A percentile compares a stretch with the other conserved stretches of the same genome.
Evolutionary conservation across 2,329 filamentous ascomycete species (phyloP).

Genomic region (Colletotrichum echinochloae): DNA sequence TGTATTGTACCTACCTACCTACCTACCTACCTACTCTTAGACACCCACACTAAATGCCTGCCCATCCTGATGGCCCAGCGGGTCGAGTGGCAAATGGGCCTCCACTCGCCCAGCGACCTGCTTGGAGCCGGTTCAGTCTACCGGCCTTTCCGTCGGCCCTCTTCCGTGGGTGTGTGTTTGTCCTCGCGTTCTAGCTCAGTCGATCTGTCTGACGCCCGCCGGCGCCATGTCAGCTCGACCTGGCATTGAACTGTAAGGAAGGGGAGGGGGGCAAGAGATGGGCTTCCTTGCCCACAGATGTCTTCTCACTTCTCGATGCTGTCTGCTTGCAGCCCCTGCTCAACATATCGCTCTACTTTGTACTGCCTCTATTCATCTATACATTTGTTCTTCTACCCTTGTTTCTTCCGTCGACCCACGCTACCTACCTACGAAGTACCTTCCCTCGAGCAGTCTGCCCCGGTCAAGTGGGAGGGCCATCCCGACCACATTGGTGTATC

Average conservation of each 20-base stretch:
- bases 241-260: not conserved
- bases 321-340: not conserved
- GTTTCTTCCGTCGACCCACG: not conserved
- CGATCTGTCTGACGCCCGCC: not conserved
- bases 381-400: not conserved
- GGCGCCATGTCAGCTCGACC: not conserved
- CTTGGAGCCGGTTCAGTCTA: not conserved
- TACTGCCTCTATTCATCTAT: not conserved
- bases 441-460: constrained; percentile 17
- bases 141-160: not conserved
- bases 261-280: not conserved
- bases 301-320: not conserved
- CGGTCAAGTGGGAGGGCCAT: constrained; percentile 33
- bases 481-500: constrained; percentile 31
- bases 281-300: not conserved
- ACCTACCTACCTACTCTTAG: not conserved
- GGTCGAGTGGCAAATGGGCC: constrained; percentile 34
- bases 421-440: too few species aligned
- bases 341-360: not conserved
- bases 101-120: constrained; percentile 5
- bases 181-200: not conserved
- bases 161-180: not conserved
- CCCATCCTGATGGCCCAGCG: constrained; percentile 21
- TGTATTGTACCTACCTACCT: not conserved
- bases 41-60: not conserved